Conservation (phyloP, 441 rosid genomes). For the Adansonia madagascariensis region DNA sequence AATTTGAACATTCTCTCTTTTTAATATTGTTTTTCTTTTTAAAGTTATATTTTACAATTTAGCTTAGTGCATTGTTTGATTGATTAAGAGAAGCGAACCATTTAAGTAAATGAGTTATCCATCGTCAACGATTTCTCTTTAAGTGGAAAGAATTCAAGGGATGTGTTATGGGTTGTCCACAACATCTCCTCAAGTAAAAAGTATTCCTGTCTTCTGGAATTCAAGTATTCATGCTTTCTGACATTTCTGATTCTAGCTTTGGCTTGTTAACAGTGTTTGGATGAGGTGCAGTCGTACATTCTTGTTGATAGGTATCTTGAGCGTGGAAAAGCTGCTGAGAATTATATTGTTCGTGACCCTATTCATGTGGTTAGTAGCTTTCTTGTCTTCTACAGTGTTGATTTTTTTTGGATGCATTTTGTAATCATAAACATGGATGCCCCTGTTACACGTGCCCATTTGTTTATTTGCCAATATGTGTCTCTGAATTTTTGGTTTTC, state of each 20-base stretch:
- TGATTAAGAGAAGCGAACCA: not conserved
- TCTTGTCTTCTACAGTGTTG: not conserved
- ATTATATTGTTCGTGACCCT: conserved; percentile 56
- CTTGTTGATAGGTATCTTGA: conserved; percentile 70
- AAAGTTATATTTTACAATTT: not conserved
- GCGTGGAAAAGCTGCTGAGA: conserved; percentile 41
- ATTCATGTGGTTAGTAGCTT: conserved; percentile 64
- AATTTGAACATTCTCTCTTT: not conserved
- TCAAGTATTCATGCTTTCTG: not conserved
- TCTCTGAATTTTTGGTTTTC: not conserved
- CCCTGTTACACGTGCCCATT: not conserved
- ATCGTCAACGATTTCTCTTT: not conserved
- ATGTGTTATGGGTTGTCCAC: not conserved
- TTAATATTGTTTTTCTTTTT: not conserved
- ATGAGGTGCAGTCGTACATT: conserved; percentile 92
- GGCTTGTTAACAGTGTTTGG: conserved; percentile 63
- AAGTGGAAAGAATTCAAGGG: not conserved
- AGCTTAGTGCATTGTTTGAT: not conserved
- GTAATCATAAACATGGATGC: not conserved
- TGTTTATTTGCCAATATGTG: not conserved
- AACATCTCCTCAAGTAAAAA: not conserved
- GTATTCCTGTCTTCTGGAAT: not conserved
- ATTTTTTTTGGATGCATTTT: not conserved
- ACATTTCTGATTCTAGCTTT: not conserved
- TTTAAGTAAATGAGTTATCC: not conserved